Evolutionary conservation across 1,284 basidiomycete genomes (phyloP), one percentile per base, ranked within the genome.

Genomic region (Trichosporon coremiiforme): DNA sequence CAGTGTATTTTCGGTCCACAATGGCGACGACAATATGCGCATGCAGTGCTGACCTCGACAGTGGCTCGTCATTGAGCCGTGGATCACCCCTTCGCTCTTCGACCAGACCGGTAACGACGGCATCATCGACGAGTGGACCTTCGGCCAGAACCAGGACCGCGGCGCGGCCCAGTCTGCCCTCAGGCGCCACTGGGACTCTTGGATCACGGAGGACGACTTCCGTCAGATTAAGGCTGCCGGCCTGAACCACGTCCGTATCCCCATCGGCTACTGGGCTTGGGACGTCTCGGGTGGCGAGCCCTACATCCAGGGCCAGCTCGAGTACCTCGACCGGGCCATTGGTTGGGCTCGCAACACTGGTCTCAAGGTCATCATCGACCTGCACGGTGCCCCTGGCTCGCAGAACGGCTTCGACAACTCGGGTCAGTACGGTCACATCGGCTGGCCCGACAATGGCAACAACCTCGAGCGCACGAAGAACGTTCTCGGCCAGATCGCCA

Each of bases 51-150:
- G 31, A 62, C 57, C 29, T 10, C 2, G 3, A 20, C 66, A 79
- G 76, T 80, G 78, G 78, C 77, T 80, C 22, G 75, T 82, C 7
- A 72, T 78, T 13, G 83, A 84, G 71, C 79, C 82, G 0, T 84
- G 77, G 74, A 83, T 83, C 75, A 83, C 91, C 0, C 93, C 93
- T 13, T 91, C 89, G 64, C 80, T 95, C n/a, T 98, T 95, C 77
- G 90, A 93, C 75, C 85, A 87, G 77, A 93, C 92, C 0, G 89
- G 87, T 38, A 90, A 93, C 80, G 75, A 83, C 25, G 84, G 80
- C 57, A 91, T 86, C 65, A 76, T 94, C 68, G 93, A 95, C 80
- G 93, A 97, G 83, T 97, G 88, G 86, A 96, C 95, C 0, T 95
- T 85, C 69, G 76, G 80, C 66, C 75, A 80, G 66, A 77, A 78